phyloP scores from a whole-genome alignment of 805 yeast genomes.

The Deakozyma indianensis region DNA sequence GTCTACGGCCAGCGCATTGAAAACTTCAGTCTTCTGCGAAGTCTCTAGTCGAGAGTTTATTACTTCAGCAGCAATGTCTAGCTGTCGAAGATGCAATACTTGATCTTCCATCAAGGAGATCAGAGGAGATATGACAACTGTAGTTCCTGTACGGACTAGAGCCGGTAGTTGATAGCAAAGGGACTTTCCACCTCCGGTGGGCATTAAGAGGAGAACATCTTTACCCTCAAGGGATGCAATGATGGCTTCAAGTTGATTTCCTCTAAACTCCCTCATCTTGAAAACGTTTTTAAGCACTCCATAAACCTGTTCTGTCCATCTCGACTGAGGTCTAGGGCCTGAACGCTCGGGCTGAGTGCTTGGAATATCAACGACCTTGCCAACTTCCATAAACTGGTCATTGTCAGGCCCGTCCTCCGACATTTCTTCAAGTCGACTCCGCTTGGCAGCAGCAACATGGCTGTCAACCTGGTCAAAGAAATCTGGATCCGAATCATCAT shows the following conservation, averaged over 20 bases:
- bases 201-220: constrained; percentile 93
- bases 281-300: constrained; percentile 43
- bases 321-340: constrained; percentile 10
- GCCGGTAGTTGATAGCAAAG: constrained; percentile 94
- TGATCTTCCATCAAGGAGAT: constrained; percentile 97
- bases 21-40: constrained; percentile 47
- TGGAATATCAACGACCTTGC: too few species aligned
- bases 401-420: neutral
- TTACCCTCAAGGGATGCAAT: constrained; percentile 59
- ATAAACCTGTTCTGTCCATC: constrained; percentile 62
- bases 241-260: constrained; percentile 78
- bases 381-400: neutral
- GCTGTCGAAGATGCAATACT: constrained; percentile 60
- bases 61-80: constrained; percentile 72
- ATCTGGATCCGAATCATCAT: neutral
- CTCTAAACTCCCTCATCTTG: constrained; percentile 52
- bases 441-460: neutral
- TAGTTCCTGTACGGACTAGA: constrained; percentile 51
- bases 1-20: constrained; percentile 50
- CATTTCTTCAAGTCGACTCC: neutral
- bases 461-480: neutral
- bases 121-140: constrained; percentile 76
- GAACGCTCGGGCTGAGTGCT: neutral
- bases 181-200: constrained; percentile 98
- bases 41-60: constrained; percentile 61